A percentile compares a stretch with the other conserved stretches of the same genome.
Evolutionary conservation across 805 yeast genomes (phyloP).

Genomic region (Brettanomyces sp.): DNA sequence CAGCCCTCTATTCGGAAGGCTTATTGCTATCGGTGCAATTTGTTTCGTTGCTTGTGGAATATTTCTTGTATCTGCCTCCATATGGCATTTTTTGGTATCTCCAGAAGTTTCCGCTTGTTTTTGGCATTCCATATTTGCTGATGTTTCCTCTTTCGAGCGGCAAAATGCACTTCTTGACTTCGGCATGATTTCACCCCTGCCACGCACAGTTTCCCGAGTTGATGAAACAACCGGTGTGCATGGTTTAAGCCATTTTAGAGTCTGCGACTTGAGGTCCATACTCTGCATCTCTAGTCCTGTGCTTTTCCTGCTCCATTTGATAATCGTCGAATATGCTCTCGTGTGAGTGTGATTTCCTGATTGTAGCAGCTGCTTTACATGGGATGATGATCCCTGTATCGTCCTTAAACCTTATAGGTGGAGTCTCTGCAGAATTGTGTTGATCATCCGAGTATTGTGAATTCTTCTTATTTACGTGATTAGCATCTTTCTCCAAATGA

Average conservation of each 20-base stretch:
- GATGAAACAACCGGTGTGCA: slow-evolving; percentile 15
- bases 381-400: slow-evolving; percentile 6
- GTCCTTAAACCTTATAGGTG: not conserved
- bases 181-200: not conserved
- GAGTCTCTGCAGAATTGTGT: no score
- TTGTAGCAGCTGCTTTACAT: slow-evolving; percentile 9
- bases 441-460: no score
- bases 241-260: slow-evolving; percentile 24
- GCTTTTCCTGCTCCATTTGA: not conserved
- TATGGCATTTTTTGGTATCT: no score
- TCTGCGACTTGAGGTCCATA: slow-evolving; percentile 18
- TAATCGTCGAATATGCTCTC: slow-evolving; percentile 20
- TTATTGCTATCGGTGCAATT: no score
- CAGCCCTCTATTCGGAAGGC: no score
- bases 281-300: not conserved
- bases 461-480: no score
- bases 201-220: not conserved
- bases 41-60: no score
- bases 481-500: no score
- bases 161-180: not conserved
- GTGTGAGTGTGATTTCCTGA: slow-evolving; percentile 11
- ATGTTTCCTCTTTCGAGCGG: not conserved
- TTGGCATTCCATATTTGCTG: no score
- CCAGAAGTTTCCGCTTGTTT: no score
- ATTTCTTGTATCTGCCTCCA: no score